Percentiles rank a stretch among this genome's conserved stretches.
Conservation (phyloP, 148 eudicot genomes). For the Silene latifolia region DNA sequence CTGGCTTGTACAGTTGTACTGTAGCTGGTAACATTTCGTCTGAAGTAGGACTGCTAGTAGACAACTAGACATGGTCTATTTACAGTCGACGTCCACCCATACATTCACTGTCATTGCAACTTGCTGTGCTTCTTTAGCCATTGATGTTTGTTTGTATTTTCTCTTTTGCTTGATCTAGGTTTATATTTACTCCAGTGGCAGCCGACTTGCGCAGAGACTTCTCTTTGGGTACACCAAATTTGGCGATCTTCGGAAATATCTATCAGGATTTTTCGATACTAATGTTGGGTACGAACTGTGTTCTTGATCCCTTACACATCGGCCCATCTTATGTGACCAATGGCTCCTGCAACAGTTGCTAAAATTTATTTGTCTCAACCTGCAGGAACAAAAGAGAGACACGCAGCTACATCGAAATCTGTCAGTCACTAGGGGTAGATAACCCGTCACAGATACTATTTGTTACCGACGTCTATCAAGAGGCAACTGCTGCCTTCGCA, state of each 20-base stretch:
- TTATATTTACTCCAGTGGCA: constrained; percentile 94
- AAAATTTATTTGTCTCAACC: background rate
- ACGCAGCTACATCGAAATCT: constrained; percentile 65
- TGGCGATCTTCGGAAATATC: constrained; percentile 79
- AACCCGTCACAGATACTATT: constrained; percentile 70
- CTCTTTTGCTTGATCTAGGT: constrained; percentile 44
- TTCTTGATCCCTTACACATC: no score
- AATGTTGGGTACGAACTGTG: constrained; percentile 72
- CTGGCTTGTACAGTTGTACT: no score
- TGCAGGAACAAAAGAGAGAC: constrained; percentile 82
- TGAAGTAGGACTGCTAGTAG: no score
- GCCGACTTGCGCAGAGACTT: constrained; percentile 92
- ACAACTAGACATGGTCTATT: no score
- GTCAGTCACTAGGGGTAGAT: constrained; percentile 76
- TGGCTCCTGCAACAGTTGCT: background rate
- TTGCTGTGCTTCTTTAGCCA: background rate
- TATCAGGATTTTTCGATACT: constrained; percentile 83
- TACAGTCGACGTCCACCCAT: no score
- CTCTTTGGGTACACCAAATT: constrained; percentile 73
- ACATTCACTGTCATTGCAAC: background rate
- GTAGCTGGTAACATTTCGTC: no score
- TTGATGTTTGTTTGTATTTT: background rate
- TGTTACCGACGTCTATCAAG: constrained; percentile 80
- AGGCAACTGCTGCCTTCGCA: constrained; percentile 85
- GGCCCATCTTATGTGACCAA: no score